Evolutionary conservation across 2,329 filamentous ascomycete species (phyloP).

Genomic region (Aureobasidium sp.): DNA sequence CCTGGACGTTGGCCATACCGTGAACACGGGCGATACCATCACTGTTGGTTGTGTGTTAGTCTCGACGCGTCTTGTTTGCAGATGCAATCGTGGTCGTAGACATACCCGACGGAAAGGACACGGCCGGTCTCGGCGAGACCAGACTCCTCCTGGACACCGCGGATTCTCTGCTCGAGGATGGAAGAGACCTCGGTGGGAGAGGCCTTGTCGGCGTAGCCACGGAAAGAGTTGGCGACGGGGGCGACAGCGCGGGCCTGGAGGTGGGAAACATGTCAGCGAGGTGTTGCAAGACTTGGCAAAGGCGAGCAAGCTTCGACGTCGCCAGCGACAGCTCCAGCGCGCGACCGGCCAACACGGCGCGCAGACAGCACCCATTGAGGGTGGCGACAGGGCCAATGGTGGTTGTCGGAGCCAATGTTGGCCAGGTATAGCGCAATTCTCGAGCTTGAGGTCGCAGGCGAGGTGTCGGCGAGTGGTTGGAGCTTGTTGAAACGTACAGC

Average conservation of each 20-base stretch:
- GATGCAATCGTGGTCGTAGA: constrained; percentile 30
- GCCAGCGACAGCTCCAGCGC: constrained; percentile 11
- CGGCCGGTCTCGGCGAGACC: constrained; percentile 96
- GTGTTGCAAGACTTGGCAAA: constrained; percentile 20
- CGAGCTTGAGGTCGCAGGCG: constrained; percentile 38
- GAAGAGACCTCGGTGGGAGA: constrained; percentile 96
- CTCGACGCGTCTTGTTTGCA: constrained; percentile 19
- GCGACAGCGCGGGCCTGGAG: constrained; percentile 78
- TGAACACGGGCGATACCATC: constrained; percentile 99
- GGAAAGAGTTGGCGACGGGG: constrained; percentile 64
- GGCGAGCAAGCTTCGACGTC: constrained; percentile 7
- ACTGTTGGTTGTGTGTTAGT: constrained; percentile 51
- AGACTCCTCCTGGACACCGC: constrained; percentile 95
- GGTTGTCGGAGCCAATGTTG: background rate
- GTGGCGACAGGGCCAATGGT: constrained; percentile 28
- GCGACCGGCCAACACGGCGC: constrained; percentile 2
- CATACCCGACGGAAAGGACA: constrained; percentile 98
- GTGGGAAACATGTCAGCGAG: constrained; percentile 43
- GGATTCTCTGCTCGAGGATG: constrained; percentile 98
- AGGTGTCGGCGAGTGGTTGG: constrained; percentile 36
- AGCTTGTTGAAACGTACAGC: constrained; percentile 64
- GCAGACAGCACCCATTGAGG: constrained; percentile 18
- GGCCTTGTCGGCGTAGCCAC: constrained; percentile 92
- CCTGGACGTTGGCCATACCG: constrained; percentile 99
- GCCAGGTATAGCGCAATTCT: constrained; percentile 22